A percentile compares a stretch with the other conserved stretches of the same genome.
phyloP scores from a whole-genome alignment of 371 early-diverging fungal genomes.

The Blakeslea trispora region DNA sequence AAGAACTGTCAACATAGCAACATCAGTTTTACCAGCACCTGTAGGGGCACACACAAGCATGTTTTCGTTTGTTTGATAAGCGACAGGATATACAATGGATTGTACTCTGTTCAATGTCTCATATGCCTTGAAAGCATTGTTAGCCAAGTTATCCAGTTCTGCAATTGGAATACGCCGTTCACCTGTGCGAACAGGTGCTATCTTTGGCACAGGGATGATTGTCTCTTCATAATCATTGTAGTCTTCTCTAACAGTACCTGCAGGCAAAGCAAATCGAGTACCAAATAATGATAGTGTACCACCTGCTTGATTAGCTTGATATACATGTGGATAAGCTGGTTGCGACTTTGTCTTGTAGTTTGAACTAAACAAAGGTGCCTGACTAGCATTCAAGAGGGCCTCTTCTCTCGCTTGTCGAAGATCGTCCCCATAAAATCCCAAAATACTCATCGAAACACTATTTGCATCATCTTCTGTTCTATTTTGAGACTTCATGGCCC shows the following conservation, averaged over 20 bases:
- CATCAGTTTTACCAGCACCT: slow-evolving; percentile 99
- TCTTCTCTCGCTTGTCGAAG: slow-evolving; percentile 58
- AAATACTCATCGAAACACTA: slow-evolving; percentile 50
- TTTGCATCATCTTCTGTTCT: slow-evolving; percentile 51
- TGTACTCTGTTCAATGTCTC: slow-evolving; percentile 91
- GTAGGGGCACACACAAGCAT: slow-evolving; percentile 99
- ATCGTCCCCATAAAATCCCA: slow-evolving; percentile 57
- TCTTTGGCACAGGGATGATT: slow-evolving; percentile 70
- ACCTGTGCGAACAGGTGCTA: slow-evolving; percentile 56
- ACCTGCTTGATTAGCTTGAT: slow-evolving; percentile 54
- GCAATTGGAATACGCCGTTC: slow-evolving; percentile 64
- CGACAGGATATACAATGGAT: slow-evolving; percentile 92
- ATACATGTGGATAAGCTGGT: slow-evolving; percentile 61
- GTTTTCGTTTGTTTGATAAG: slow-evolving; percentile 94
- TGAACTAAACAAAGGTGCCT: slow-evolving; percentile 44
- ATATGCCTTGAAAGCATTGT: slow-evolving; percentile 86
- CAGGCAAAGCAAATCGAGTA: slow-evolving; percentile 69
- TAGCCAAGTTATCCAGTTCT: slow-evolving; percentile 75
- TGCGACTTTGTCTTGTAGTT: slow-evolving; percentile 34
- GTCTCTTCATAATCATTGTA: slow-evolving; percentile 80
- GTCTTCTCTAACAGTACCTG: slow-evolving; percentile 68
- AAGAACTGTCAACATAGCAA: slow-evolving; percentile 94
- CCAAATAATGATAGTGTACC: slow-evolving; percentile 64
- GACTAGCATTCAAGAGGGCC: slow-evolving; percentile 44
- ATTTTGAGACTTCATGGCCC: slow-evolving; percentile 37